These are phyloP conservation scores for Aplosporella prunicola DNA, from an alignment of 2,329 filamentous ascomycete genomes.

Conservation along the genomic window DNA sequence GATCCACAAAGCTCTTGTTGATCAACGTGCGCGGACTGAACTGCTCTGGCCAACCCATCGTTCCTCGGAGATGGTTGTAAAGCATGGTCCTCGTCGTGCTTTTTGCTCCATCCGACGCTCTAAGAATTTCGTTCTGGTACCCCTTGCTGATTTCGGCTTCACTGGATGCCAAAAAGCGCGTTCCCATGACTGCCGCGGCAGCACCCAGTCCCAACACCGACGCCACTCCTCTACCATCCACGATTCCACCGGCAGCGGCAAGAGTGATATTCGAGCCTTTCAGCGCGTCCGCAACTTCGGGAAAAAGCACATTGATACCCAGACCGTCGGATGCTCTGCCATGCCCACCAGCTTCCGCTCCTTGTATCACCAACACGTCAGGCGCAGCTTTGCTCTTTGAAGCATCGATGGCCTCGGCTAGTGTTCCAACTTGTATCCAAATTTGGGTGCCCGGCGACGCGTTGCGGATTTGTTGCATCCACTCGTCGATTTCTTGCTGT, in stretches of 20 bases:
- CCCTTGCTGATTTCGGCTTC: conserved; percentile 40
- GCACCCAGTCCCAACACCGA: conserved; percentile 47
- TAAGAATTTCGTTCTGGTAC: conserved; percentile 39
- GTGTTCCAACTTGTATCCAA: conserved; percentile 54
- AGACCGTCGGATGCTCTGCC: conserved; percentile 47
- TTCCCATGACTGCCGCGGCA: conserved; percentile 50
- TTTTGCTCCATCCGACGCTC: conserved; percentile 41
- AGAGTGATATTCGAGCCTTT: conserved; percentile 24
- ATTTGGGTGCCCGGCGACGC: conserved; percentile 35
- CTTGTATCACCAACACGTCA: conserved; percentile 54
- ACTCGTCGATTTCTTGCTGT: conserved; percentile 26
- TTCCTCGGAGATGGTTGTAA: conserved; percentile 44
- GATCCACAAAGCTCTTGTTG: conserved; percentile 44
- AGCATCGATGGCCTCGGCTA: conserved; percentile 44
- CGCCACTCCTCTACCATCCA: conserved; percentile 46
- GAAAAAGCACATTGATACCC: conserved; percentile 47
- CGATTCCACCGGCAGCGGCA: conserved; percentile 52
- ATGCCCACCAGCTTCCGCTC: conserved; percentile 56
- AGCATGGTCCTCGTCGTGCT: conserved; percentile 42
- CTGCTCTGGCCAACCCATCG: conserved; percentile 46
- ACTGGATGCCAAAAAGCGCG: conserved; percentile 48
- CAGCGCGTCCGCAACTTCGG: conserved; percentile 46
- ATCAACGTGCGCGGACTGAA: conserved; percentile 51
- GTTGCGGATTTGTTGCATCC: conserved; percentile 22
- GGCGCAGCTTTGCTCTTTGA: no score